Base-by-base conservation (phyloP, 148 eudicot species). In the Mesembryanthemum crystallinum region DNA sequence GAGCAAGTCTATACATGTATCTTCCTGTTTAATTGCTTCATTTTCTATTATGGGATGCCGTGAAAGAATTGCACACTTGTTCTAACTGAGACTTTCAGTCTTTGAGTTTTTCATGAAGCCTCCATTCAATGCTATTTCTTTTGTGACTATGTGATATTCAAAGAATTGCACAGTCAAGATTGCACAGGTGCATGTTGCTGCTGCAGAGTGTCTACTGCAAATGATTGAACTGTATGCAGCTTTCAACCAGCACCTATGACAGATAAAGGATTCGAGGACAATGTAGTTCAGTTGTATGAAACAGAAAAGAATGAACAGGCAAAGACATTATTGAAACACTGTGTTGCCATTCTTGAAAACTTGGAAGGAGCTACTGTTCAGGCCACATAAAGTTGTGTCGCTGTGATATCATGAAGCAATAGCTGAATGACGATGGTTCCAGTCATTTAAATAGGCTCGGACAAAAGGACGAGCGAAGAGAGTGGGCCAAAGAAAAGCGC, bases 141-240 rank as follows among this genome's bases (percentile, higher is more conserved):
- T n/a, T n/a, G n/a, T n/a, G n/a, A n/a, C n/a, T n/a, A n/a, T n/a
- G n/a, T n/a, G n/a, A n/a, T n/a, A n/a, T n/a, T n/a, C n/a, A n/a
- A n/a, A n/a, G n/a, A n/a, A n/a, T n/a, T n/a, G n/a, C n/a, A n/a
- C n/a, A n/a, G n/a, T n/a, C n/a, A n/a, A n/a, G n/a, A n/a, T n/a
- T n/a, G n/a, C n/a, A n/a, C n/a, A 85, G 97, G 97, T 94, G 42
- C 98, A 94, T 78, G 71, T 90, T 58, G 88, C 87, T 28, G 94
- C 94, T 54, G 82, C 93, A 35, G 98, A 94, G 79, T 89, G 94
- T 81, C 87, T 94, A 71, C 82, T 88, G 75, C 88, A 85, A 85
- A 65, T 94, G 64, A 71, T 87, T 1, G 86, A 85, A 42, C 77
- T 87, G 49, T 79, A 75, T 75, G 81, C 67, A 73, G 74, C 79